Evolutionary conservation across 225 moss, liverwort and hornwort species (phyloP), one percentile per base, ranked within the genome.

Genomic region (Bryoerythrophyllum caledonicum): DNA sequence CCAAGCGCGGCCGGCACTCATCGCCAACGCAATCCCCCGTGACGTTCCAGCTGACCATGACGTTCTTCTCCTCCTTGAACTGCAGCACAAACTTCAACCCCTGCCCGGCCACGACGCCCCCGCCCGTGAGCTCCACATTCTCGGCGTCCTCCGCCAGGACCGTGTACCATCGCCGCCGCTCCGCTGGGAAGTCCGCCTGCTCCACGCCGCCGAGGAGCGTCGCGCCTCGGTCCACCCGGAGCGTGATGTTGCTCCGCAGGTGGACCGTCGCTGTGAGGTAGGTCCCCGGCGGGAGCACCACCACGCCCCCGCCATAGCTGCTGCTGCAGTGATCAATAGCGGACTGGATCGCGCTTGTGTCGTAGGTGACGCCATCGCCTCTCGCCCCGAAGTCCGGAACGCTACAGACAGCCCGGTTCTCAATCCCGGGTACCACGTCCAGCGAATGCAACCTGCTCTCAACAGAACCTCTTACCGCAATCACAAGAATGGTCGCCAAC

Each of bases 41-140:
- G 15, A 32, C 73, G 21, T 96, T 96, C 94, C 96, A 96, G 78
- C 92, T 96, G 53, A 92, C 94, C 96, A 96, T 94, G 55, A 94
- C 70, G 67, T 96, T 94, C 78, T 96, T 96, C 82, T 74, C 85
- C 26, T 80, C 82, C 54, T 94, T 87, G 43, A 86, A 83, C 38
- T 79, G 76, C 3, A 59, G 77, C 10, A 96, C 91, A 34, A 91
- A 96, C 43, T 81, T 70, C 41, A 79, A 27, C 8, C 90, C 96
- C 67, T 96, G 96, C 30, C 96, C 96, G 1, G 88, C 78, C 53
- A 96, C 84, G 1, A 76, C 79, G 24, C 94, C 96, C 2, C 90
- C 96, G 8, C 96, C 96, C 0, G 83, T 91, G 34, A 96, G 64
- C 68, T 86, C 86, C 49, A 94, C 92, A 73, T 94, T 94, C 60